Base-by-base conservation (phyloP, 139 green algal genomes). In the Tetraselmis striata region DNA sequence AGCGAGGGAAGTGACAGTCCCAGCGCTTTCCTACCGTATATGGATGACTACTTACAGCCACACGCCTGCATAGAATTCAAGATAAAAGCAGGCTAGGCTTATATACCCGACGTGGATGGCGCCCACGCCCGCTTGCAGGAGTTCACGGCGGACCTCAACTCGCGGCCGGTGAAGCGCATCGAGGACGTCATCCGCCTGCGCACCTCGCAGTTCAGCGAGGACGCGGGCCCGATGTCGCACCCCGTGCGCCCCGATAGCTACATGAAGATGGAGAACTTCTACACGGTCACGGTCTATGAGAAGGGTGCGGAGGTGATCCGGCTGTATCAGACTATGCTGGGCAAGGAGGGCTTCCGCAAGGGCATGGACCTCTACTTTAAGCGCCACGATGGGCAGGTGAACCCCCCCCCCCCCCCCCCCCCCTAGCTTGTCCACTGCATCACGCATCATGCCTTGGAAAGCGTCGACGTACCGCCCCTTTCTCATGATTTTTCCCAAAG, bases 201-300 rank as follows among this genome's bases (percentile, higher is more conserved):
- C 27, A 83, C 85, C 2, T 83, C 82, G 11, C 97, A 99, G 94
- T 99, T 99, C 86, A 82, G 90, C 29, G 93, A 99, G 88, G 97
- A 99, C 84, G 88, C 89, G 0, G 95, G 95, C 0, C 94, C 97
- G 75, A 98, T 98, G 93, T 92, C 97, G 22, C 97, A 99, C 91
- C 94, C 96, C 82, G 95, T 99, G 80, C 89, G 97, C 25, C 97
- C 97, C 29, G 95, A 98, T 45, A 93, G 84, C 28, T 98, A 98
- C 90, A 97, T 98, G 85, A 98, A 99, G 91, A 99, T 99, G 94
- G 96, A 99, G 91, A 99, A 99, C 93, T 99, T 99, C 89, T 99
- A 99, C 91, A 99, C 97, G 1, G 81, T 95, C 28, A 94, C 91
- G 1, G 78, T 93, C 28, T 90, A 92, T 78, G 85, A 92, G 81